A percentile compares a stretch with the other conserved stretches of the same genome.
These are phyloP conservation scores for Aureobasidium namibiae DNA, from an alignment of 2,329 filamentous ascomycete genomes.

Conservation along the genomic window DNA sequence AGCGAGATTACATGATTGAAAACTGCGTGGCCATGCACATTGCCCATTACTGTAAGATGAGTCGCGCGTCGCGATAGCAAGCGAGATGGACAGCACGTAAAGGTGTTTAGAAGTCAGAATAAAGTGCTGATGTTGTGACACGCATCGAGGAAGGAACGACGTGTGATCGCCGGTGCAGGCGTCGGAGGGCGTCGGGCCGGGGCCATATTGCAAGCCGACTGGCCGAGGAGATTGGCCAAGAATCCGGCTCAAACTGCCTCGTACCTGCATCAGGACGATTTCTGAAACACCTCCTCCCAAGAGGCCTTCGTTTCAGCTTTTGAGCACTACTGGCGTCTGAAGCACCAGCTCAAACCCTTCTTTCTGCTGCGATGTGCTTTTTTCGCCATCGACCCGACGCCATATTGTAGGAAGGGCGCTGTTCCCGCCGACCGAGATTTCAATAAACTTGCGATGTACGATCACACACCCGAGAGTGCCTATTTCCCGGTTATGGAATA, in stretches of 20 bases:
- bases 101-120: background rate
- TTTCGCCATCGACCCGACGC: background rate
- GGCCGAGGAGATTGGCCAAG: background rate
- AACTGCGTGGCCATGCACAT: background rate
- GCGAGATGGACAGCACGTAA: background rate
- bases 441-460: background rate
- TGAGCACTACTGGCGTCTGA: background rate
- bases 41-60: too few relatives aligned
- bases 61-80: background rate
- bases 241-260: background rate
- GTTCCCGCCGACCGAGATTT: background rate
- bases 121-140: background rate
- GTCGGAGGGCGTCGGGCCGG: background rate
- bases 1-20: background rate
- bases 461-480: background rate
- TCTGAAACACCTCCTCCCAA: background rate
- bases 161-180: background rate
- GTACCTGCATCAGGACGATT: background rate
- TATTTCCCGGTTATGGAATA: background rate
- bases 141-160: background rate
- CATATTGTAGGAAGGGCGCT: background rate
- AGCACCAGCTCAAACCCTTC: constrained; percentile 1
- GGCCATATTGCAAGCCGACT: background rate
- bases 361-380: background rate
- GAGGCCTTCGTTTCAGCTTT: background rate